Evolutionary conservation across 176 grass and related monocot species (phyloP).

Genomic region (Juncus inflexus): DNA sequence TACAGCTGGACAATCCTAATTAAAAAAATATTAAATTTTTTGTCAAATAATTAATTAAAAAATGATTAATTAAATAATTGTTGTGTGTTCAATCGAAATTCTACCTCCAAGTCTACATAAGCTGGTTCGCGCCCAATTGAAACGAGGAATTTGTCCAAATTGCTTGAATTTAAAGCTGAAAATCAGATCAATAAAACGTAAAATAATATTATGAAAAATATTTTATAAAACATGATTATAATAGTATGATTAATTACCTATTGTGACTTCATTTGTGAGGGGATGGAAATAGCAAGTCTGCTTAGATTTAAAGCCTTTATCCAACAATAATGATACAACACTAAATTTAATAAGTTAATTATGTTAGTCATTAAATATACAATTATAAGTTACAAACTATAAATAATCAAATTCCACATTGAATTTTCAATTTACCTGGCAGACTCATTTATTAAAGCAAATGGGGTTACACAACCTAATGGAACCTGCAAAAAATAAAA

Average conservation of each 20-base stretch:
- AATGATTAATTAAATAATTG: slow-evolving; percentile 1
- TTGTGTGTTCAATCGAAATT: slow-evolving; percentile 17
- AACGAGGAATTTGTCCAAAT: slow-evolving; percentile 86
- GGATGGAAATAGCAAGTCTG: slow-evolving; percentile 84
- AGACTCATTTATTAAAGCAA: slow-evolving; percentile 84
- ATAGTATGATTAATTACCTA: slow-evolving; percentile 46
- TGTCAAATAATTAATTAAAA: neutral
- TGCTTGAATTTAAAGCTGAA: slow-evolving; percentile 67
- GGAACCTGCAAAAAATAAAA: slow-evolving; percentile 58
- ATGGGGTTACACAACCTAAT: slow-evolving; percentile 89
- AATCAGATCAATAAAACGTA: slow-evolving; percentile 20
- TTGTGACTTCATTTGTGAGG: slow-evolving; percentile 88
- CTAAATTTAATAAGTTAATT: slow-evolving; percentile 33
- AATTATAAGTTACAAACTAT: neutral
- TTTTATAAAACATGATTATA: slow-evolving; percentile 12
- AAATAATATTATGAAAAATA: slow-evolving; percentile 7
- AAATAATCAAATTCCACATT: neutral
- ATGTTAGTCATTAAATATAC: slow-evolving; percentile 22
- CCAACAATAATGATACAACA: slow-evolving; percentile 79
- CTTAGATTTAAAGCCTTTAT: slow-evolving; percentile 74
- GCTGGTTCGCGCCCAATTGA: slow-evolving; percentile 76
- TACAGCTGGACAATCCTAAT: slow-evolving; percentile 65
- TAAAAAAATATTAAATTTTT: slow-evolving; percentile 24
- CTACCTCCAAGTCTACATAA: slow-evolving; percentile 91
- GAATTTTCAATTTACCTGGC: slow-evolving; percentile 46